Percentiles rank a stretch among this genome's conserved stretches.
phyloP scores from a whole-genome alignment of 306 rosid species.

The Begonia peltatifolia region DNA sequence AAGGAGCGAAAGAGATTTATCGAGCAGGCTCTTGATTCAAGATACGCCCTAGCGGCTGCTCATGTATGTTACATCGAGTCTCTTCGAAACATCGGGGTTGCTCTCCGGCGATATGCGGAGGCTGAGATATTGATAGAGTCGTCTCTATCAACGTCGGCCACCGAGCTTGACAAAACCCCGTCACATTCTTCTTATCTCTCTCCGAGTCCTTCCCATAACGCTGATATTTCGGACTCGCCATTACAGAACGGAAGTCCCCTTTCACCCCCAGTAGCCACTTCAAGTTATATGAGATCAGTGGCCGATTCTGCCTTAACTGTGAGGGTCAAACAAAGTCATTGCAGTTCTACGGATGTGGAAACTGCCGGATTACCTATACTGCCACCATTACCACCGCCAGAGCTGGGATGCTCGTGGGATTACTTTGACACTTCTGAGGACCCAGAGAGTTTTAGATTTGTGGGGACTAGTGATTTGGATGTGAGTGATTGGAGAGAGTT shows the following conservation, averaged over 20 bases:
- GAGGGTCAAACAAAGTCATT: constrained; percentile 25
- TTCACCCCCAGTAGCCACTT: constrained; percentile 29
- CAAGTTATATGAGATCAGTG: constrained; percentile 58
- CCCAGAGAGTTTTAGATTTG: constrained; percentile 59
- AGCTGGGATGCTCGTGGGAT: constrained; percentile 75
- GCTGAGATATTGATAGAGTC: constrained; percentile 70
- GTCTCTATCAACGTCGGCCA: constrained; percentile 47
- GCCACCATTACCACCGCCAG: constrained; percentile 57
- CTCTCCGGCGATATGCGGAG: constrained; percentile 74
- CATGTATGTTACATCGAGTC: constrained; percentile 72
- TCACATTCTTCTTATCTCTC: constrained; percentile 27
- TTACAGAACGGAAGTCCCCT: constrained; percentile 37
- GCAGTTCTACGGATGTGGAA: constrained; percentile 40
- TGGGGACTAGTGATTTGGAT: constrained; percentile 30
- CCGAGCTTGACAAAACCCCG: constrained; percentile 42
- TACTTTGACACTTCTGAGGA: constrained; percentile 66
- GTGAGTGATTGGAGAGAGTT: constrained; percentile 24
- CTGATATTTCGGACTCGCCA: constrained; percentile 62
- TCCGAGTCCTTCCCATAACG: constrained; percentile 52
- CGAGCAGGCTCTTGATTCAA: constrained; percentile 73
- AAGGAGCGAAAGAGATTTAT: constrained; percentile 65
- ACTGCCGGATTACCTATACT: constrained; percentile 31
- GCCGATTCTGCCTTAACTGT: constrained; percentile 43
- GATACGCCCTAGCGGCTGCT: constrained; percentile 74
- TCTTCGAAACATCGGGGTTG: constrained; percentile 56